Conservation (phyloP, 225 moss, liverwort and hornwort species). For the Physcomitrellopsis africana region DNA sequence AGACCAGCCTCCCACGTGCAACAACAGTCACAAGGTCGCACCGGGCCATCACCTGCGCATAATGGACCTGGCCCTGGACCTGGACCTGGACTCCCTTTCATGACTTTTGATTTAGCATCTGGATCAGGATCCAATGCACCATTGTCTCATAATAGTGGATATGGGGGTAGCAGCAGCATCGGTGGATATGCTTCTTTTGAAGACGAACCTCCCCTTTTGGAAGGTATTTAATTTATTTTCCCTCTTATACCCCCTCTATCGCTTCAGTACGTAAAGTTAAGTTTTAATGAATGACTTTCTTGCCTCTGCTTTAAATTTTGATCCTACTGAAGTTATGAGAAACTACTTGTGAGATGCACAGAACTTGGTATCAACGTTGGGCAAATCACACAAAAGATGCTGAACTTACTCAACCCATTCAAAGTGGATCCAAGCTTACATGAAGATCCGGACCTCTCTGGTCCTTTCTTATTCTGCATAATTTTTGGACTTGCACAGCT, state of each 20-base stretch:
- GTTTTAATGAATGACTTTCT: neutral
- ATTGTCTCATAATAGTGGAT: slow-evolving; percentile 43
- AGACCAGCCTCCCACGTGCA: slow-evolving; percentile 23
- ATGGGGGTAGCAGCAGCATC: slow-evolving; percentile 55
- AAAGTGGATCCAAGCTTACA: slow-evolving; percentile 76
- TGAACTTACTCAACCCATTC: slow-evolving; percentile 83
- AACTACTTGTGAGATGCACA: slow-evolving; percentile 40
- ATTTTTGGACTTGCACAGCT: slow-evolving; percentile 91
- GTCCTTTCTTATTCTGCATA: slow-evolving; percentile 86
- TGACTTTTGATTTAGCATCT: slow-evolving; percentile 87
- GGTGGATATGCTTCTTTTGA: slow-evolving; percentile 82
- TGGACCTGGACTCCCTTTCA: slow-evolving; percentile 80
- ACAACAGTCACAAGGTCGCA: slow-evolving; percentile 46
- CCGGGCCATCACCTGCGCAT: slow-evolving; percentile 32
- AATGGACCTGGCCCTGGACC: slow-evolving; percentile 69
- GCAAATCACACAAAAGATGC: slow-evolving; percentile 80
- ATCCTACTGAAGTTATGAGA: neutral
- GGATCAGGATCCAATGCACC: slow-evolving; percentile 44
- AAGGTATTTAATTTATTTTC: slow-evolving; percentile 54
- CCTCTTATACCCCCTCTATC: neutral
- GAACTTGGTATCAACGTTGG: slow-evolving; percentile 92
- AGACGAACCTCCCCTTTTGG: slow-evolving; percentile 88
- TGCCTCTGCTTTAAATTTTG: neutral
- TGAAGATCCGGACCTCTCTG: slow-evolving; percentile 94
- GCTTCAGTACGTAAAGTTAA: slow-evolving; percentile 6